These are phyloP conservation scores for Tylopilus rubrobrunneus DNA, from an alignment of 768 basidiomycete genomes.

Conservation along the genomic window DNA sequence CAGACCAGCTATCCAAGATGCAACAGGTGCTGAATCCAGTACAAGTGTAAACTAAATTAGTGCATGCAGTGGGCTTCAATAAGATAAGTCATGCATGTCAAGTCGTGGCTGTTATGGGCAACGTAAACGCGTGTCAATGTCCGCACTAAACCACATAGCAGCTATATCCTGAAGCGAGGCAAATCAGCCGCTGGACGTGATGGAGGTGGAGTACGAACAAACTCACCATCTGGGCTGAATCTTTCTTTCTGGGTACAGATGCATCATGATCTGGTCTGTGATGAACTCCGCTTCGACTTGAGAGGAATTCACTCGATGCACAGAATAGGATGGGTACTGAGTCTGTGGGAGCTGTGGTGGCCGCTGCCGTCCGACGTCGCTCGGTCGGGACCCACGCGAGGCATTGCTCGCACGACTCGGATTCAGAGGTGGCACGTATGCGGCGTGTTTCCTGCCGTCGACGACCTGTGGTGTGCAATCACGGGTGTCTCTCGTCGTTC, in stretches of 20 bases:
- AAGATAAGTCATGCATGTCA: slow-evolving; percentile 7
- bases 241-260: slow-evolving; percentile 30
- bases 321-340: slow-evolving; percentile 9
- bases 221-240: slow-evolving; percentile 33
- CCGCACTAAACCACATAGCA: neutral
- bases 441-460: slow-evolving; percentile 5
- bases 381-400: slow-evolving; percentile 9
- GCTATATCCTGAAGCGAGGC: slow-evolving; percentile 20
- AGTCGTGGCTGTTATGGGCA: slow-evolving; percentile 9
- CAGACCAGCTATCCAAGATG: slow-evolving; percentile 22
- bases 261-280: slow-evolving; percentile 34
- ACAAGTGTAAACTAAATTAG: slow-evolving; percentile 21
- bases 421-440: neutral
- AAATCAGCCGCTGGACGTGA: neutral
- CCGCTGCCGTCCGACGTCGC: slow-evolving; percentile 13
- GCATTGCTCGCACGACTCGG: slow-evolving; percentile 3
- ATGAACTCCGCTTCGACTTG: slow-evolving; percentile 31
- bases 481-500: slow-evolving; percentile 9
- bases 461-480: neutral
- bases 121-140: slow-evolving; percentile 7
- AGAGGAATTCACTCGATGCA: slow-evolving; percentile 20
- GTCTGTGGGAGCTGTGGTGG: slow-evolving; percentile 12
- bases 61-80: slow-evolving; percentile 12
- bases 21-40: slow-evolving; percentile 13
- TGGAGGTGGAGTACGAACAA: neutral